A percentile compares a stretch with the other conserved stretches of the same genome.
phyloP scores from a whole-genome alignment of 2,329 filamentous ascomycete species.

The Colletotrichum higginsianum region DNA sequence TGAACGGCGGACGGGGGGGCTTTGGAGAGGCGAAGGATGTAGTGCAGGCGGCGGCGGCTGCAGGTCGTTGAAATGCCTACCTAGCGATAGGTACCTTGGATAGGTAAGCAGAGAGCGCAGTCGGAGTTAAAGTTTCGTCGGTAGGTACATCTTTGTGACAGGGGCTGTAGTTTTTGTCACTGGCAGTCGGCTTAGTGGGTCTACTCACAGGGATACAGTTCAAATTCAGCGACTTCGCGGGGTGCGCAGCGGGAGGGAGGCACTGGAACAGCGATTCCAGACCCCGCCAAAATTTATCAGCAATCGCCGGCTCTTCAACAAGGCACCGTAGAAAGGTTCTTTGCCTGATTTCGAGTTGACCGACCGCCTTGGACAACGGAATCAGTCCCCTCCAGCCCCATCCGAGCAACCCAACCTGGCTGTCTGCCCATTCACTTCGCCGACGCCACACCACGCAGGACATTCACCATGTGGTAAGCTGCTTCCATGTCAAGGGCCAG shows the following conservation, averaged over 20 bases:
- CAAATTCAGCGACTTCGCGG: slow-evolving; percentile 17
- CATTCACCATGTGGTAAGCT: slow-evolving; percentile 56
- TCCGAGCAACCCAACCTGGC: not conserved
- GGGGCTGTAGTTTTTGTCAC: slow-evolving; percentile 11
- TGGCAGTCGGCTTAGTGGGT: slow-evolving; percentile 20
- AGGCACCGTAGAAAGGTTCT: slow-evolving; percentile 26
- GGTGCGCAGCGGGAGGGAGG: slow-evolving; percentile 34
- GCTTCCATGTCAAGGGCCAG: not conserved
- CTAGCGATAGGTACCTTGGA: not conserved
- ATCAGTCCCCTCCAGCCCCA: not conserved
- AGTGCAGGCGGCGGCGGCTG: slow-evolving; percentile 19
- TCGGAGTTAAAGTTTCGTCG: slow-evolving; percentile 6
- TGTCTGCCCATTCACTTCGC: not conserved
- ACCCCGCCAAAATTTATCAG: slow-evolving; percentile 44
- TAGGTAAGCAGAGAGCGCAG: slow-evolving; percentile 3
- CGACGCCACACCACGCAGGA: not conserved
- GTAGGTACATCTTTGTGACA: not conserved
- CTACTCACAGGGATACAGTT: slow-evolving; percentile 10
- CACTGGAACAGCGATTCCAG: slow-evolving; percentile 15
- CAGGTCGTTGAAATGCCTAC: not conserved
- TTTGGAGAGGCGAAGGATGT: slow-evolving; percentile 24
- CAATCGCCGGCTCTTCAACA: slow-evolving; percentile 35
- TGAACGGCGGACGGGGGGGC: not conserved
- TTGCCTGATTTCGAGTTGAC: slow-evolving; percentile 6
- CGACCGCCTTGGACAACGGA: not conserved